Evolutionary conservation across 441 rosid genomes (phyloP).

Genomic region (Pelargonium fulgidum): DNA sequence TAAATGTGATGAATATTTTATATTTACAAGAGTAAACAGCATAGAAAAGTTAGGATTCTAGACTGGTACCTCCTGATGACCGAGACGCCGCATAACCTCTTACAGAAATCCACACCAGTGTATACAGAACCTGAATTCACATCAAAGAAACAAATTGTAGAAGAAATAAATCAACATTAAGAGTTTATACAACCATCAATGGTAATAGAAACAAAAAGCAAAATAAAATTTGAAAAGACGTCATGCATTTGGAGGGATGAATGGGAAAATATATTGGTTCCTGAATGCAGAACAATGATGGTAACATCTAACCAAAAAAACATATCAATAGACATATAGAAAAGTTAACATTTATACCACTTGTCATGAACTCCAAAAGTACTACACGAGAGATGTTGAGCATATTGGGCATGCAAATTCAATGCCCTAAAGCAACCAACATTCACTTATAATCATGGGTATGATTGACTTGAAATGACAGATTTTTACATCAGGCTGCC

Average conservation of each 20-base stretch:
- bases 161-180: neutral
- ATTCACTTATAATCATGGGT: neutral
- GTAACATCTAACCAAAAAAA: too few relatives aligned
- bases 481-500: neutral
- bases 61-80: conserved; percentile 74
- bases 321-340: neutral
- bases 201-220: too few relatives aligned
- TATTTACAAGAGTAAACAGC: too few relatives aligned
- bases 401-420: neutral
- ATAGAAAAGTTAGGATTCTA: neutral
- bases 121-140: conserved; percentile 69
- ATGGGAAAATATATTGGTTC: too few relatives aligned
- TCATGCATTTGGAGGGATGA: neutral
- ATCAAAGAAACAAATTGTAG: conserved; percentile 7
- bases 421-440: neutral
- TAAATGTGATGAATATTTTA: too few relatives aligned
- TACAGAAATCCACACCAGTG: conserved; percentile 95
- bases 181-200: neutral
- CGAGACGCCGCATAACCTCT: conserved; percentile 90
- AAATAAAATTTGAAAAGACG: neutral
- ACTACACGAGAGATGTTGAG: neutral
- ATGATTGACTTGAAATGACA: neutral
- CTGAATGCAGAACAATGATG: too few relatives aligned
- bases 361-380: neutral
- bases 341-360: neutral